phyloP scores from a whole-genome alignment of 1,284 basidiomycete genomes.

The Boletus nobilissimus region DNA sequence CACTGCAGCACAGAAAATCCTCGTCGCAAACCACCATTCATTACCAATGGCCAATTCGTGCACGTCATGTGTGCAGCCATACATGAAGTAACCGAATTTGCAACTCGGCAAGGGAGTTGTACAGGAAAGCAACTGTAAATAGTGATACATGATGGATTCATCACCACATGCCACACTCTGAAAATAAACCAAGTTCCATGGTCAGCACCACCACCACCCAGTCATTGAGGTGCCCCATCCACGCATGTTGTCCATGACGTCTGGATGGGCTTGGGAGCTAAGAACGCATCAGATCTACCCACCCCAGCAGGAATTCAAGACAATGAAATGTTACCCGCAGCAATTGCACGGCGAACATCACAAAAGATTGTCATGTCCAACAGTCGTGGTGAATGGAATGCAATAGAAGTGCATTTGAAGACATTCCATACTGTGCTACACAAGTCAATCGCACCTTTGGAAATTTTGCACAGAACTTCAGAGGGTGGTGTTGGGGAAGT shows the following conservation, averaged over 20 bases:
- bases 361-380: not conserved
- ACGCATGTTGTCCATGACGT: not conserved
- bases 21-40: not conserved
- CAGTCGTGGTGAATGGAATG: not conserved
- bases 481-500: too few relatives aligned
- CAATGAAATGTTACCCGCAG: not conserved
- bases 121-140: not conserved
- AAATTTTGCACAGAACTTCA: rapidly evolving
- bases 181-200: not conserved
- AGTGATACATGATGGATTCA: not conserved
- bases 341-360: not conserved
- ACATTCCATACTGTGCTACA: not conserved
- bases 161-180: not conserved
- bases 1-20: not conserved
- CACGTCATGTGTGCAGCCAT: not conserved
- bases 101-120: not conserved
- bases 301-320: not conserved
- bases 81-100: not conserved
- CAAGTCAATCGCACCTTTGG: too few relatives aligned
- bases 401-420: not conserved
- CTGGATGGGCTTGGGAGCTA: not conserved
- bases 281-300: not conserved
- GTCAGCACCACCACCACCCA: not conserved
- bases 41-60: not conserved
- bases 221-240: not conserved